Conservation (phyloP, 2,329 filamentous ascomycete genomes). For the Fusarium xyrophilum region DNA sequence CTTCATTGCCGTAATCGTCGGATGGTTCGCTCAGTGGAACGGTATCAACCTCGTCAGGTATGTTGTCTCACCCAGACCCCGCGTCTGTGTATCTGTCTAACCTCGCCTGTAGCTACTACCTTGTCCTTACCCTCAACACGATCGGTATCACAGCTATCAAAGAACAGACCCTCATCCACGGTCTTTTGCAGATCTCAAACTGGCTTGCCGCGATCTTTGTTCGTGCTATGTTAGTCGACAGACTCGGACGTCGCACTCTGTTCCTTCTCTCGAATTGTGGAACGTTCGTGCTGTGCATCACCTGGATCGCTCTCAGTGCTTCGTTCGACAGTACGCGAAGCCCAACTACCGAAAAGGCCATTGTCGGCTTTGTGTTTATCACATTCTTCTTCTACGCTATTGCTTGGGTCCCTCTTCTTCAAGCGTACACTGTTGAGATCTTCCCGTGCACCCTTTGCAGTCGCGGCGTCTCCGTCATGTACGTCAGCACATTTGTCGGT, state of each 20-base stretch:
- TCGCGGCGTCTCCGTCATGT: constrained; percentile 31
- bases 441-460: constrained; percentile 35
- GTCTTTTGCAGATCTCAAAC: constrained; percentile 47
- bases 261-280: constrained; percentile 48
- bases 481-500: constrained; percentile 27
- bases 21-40: constrained; percentile 36
- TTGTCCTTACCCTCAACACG: constrained; percentile 49
- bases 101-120: constrained; percentile 42
- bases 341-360: constrained; percentile 36
- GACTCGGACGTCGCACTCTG: constrained; percentile 51
- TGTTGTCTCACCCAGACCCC: not conserved
- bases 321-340: constrained; percentile 29
- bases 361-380: constrained; percentile 51
- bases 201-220: constrained; percentile 48
- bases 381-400: constrained; percentile 50
- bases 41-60: constrained; percentile 32
- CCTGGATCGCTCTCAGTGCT: constrained; percentile 43
- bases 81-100: not conserved
- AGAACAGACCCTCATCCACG: constrained; percentile 44
- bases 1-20: constrained; percentile 32
- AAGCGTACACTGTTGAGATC: constrained; percentile 43
- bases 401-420: constrained; percentile 45
- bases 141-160: constrained; percentile 49
- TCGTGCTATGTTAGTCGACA: constrained; percentile 50
- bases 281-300: constrained; percentile 48